A percentile compares a stretch with the other conserved stretches of the same genome.
phyloP scores from a whole-genome alignment of 1,284 basidiomycete species.

The Inonotus obliquus region DNA sequence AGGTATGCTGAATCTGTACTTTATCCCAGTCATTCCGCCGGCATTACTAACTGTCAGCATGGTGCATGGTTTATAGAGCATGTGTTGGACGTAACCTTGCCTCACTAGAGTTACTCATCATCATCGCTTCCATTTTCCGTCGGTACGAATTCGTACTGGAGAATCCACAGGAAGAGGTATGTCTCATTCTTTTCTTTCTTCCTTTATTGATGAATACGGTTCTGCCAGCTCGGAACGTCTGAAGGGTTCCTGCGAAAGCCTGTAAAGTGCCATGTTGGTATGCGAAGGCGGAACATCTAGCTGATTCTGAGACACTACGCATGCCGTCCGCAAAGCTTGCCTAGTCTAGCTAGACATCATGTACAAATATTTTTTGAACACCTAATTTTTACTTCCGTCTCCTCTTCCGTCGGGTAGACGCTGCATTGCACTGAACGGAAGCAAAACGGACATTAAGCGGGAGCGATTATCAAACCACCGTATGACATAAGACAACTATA shows the following conservation, averaged over 20 bases:
- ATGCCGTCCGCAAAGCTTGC: too few species aligned
- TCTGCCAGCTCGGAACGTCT: conserved; percentile 51
- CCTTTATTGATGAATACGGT: conserved; percentile 13
- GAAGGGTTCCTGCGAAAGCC: conserved; percentile 83
- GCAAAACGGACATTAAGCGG: too few species aligned
- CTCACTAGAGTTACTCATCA: conserved; percentile 67
- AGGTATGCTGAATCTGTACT: conserved; percentile 36
- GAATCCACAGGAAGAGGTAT: conserved; percentile 44
- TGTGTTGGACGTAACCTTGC: conserved; percentile 77
- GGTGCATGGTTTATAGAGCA: conserved; percentile 36
- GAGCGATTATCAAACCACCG: too few species aligned
- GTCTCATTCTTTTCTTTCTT: neutral
- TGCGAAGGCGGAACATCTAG: conserved; percentile 47
- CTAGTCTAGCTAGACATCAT: too few species aligned
- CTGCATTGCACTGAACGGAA: too few species aligned
- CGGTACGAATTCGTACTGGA: conserved; percentile 69
- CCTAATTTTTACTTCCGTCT: too few species aligned
- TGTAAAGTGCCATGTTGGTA: conserved; percentile 57
- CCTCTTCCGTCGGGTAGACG: too few species aligned
- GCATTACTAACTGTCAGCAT: neutral
- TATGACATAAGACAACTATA: too few species aligned
- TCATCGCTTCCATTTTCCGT: conserved; percentile 67
- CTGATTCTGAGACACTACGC: too few species aligned
- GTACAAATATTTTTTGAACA: too few species aligned
- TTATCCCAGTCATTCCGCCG: conserved; percentile 6